Conservation (phyloP, 257 asterid genomes). For the Capsicum pubescens region DNA sequence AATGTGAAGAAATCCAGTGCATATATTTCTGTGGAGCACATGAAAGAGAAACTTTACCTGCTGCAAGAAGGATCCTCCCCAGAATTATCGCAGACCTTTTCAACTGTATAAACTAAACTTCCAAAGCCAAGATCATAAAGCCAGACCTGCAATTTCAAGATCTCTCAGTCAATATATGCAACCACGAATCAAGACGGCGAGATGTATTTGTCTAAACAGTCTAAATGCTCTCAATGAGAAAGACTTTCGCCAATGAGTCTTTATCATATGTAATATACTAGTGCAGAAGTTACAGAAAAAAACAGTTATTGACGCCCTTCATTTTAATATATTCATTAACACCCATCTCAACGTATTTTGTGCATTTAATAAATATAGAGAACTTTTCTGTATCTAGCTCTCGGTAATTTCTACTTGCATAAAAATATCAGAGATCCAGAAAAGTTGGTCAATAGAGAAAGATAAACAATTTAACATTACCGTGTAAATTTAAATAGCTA, state of each 20-base stretch:
- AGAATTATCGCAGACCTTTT: conserved; percentile 84
- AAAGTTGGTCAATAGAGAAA: conserved; percentile 17
- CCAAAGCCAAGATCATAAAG: conserved; percentile 56
- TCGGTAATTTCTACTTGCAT: background rate
- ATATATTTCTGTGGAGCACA: conserved; percentile 7
- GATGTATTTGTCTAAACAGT: background rate
- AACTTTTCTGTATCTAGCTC: background rate
- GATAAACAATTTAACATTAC: background rate
- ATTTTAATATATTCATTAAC: background rate
- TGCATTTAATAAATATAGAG: background rate
- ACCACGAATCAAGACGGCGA: conserved; percentile 1
- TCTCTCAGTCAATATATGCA: conserved; percentile 10
- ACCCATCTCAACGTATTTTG: background rate
- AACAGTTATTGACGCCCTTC: background rate
- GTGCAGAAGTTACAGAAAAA: background rate
- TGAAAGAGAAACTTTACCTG: conserved; percentile 59
- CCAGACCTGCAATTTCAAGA: conserved; percentile 74
- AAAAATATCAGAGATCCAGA: conserved; percentile 3
- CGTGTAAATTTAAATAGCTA: background rate
- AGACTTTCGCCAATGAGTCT: conserved; percentile 3
- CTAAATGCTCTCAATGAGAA: background rate
- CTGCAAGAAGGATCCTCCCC: conserved; percentile 99
- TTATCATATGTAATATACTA: background rate
- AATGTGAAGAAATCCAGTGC: background rate
- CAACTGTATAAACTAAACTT: conserved; percentile 64